Conservation (phyloP, 2,329 filamentous ascomycete species). For the Esteya vermicola region DNA sequence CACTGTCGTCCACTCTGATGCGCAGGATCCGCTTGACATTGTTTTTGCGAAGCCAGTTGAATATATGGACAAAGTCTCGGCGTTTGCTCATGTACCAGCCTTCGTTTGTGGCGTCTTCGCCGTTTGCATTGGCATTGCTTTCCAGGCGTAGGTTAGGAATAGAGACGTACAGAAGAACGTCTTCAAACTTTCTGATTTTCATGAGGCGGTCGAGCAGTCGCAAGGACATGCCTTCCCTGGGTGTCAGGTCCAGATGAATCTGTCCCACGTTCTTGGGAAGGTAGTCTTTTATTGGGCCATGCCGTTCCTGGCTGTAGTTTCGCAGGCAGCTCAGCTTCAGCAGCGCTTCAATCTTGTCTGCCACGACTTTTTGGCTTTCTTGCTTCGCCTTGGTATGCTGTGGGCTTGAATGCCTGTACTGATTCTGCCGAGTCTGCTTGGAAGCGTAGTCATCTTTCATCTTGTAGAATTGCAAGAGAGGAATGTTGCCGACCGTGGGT, state of each 20-base stretch:
- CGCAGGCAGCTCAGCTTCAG: background rate
- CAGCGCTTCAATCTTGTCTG: background rate
- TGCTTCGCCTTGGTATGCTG: background rate
- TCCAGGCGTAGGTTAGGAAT: background rate
- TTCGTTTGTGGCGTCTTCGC: background rate
- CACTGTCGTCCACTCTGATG: background rate
- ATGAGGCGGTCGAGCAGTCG: background rate
- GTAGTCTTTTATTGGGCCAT: background rate
- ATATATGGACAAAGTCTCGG: background rate
- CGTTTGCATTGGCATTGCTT: background rate
- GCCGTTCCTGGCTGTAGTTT: background rate
- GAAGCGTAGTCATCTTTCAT: too few relatives aligned
- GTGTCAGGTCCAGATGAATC: background rate
- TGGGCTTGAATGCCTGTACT: too few relatives aligned
- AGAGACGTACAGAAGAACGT: background rate
- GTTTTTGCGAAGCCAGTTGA: background rate
- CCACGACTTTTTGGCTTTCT: background rate
- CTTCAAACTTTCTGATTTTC: background rate
- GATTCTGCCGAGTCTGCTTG: too few relatives aligned
- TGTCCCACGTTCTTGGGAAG: background rate
- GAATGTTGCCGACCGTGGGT: too few relatives aligned
- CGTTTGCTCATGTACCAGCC: background rate
- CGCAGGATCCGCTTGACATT: background rate
- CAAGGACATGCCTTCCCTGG: background rate
- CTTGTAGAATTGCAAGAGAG: background rate